Conservation (phyloP, 768 basidiomycete genomes). For the Phlegmacium glaucopus region DNA sequence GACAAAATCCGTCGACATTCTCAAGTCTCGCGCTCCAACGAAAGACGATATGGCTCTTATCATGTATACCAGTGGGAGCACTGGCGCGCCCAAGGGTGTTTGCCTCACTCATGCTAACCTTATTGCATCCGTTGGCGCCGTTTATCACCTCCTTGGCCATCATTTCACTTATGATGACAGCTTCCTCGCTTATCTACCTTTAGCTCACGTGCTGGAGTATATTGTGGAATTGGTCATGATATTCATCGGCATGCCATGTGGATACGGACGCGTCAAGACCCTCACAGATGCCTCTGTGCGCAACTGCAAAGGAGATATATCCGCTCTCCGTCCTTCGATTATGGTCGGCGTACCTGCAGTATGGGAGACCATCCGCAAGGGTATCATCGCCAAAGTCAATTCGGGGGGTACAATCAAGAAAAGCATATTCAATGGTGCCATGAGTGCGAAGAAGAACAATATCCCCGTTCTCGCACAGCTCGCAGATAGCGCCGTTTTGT, state of each 20-base stretch:
- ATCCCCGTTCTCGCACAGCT: constrained; percentile 63
- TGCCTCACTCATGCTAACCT: constrained; percentile 86
- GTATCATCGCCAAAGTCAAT: constrained; percentile 81
- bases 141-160: constrained; percentile 67
- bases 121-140: constrained; percentile 81
- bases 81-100: constrained; percentile 94
- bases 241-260: constrained; percentile 75
- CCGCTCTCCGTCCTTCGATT: constrained; percentile 78
- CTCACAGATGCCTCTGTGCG: constrained; percentile 92
- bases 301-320: constrained; percentile 82
- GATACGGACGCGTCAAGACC: constrained; percentile 94
- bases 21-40: constrained; percentile 45
- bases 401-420: constrained; percentile 63
- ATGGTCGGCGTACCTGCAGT: constrained; percentile 95
- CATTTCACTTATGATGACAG: constrained; percentile 57
- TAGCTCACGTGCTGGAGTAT: constrained; percentile 95
- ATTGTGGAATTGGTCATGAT: constrained; percentile 82
- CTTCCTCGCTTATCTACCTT: constrained; percentile 89
- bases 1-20: constrained; percentile 45
- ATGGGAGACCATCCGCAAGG: constrained; percentile 97
- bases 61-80: constrained; percentile 83
- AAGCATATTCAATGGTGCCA: constrained; percentile 75
- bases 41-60: constrained; percentile 45
- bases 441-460: constrained; percentile 68
- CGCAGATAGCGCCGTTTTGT: constrained; percentile 76